Evolutionary conservation across 257 asterid genomes (phyloP).

Genomic region (Ballota nigra): DNA sequence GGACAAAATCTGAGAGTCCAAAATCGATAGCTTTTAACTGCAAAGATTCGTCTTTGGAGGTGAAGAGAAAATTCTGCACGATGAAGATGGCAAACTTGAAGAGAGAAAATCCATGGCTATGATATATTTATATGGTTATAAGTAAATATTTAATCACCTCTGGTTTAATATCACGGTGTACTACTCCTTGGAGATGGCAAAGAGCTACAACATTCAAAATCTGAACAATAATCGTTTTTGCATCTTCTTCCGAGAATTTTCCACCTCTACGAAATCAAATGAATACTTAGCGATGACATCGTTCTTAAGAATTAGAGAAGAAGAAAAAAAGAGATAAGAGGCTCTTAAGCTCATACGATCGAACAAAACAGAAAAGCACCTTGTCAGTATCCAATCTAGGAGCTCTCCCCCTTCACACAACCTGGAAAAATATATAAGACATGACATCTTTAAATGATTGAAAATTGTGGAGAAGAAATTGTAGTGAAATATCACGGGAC

Average conservation of each 20-base stretch:
- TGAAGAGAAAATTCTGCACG: conserved; percentile 55
- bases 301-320: not conserved
- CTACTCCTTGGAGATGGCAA: conserved; percentile 57
- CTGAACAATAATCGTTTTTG: conserved; percentile 53
- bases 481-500: not conserved
- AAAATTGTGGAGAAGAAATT: not conserved
- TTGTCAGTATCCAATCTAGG: conserved; percentile 58
- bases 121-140: not conserved
- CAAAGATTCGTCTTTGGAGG: conserved; percentile 52
- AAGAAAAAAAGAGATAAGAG: not conserved
- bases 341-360: not conserved
- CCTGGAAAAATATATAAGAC: conserved; percentile 32
- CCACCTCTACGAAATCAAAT: conserved; percentile 45
- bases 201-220: conserved; percentile 50
- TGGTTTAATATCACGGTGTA: conserved; percentile 80
- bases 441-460: not conserved
- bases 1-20: conserved; percentile 63
- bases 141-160: conserved; percentile 40
- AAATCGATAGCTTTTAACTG: conserved; percentile 64
- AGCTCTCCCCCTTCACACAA: conserved; percentile 83
- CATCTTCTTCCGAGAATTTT: conserved; percentile 61
- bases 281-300: not conserved
- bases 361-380: conserved; percentile 37
- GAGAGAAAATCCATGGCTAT: not conserved
- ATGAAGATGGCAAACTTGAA: conserved; percentile 8